Evolutionary conservation across 805 yeast species (phyloP).

Genomic region (Wickerhamiella spandovensis): DNA sequence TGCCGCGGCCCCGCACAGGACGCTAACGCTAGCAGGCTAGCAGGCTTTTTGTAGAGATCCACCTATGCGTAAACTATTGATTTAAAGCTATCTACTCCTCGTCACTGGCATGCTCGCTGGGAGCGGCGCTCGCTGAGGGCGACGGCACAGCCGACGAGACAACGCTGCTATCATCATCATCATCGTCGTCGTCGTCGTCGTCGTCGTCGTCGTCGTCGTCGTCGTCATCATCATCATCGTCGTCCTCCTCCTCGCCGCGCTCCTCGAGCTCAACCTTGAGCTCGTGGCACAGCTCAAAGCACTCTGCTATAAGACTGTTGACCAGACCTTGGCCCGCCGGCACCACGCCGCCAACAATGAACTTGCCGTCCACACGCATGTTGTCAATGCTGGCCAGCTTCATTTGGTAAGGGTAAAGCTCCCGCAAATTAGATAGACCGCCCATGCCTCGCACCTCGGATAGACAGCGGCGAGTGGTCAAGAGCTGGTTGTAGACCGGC

Average conservation of each 20-base stretch:
- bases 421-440: constrained; percentile 76
- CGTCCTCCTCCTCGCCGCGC: constrained; percentile 12
- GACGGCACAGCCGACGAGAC: background rate
- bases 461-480: constrained; percentile 82
- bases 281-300: constrained; percentile 88
- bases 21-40: background rate
- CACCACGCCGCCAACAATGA: constrained; percentile 70
- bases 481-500: constrained; percentile 84
- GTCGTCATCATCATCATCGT: constrained; percentile 5
- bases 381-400: constrained; percentile 84
- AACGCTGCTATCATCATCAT: constrained; percentile 7
- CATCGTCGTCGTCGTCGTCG: constrained; percentile 5
- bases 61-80: too few species aligned
- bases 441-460: constrained; percentile 86
- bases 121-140: background rate
- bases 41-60: too few species aligned
- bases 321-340: constrained; percentile 99
- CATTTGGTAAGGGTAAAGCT: constrained; percentile 90
- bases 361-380: constrained; percentile 79
- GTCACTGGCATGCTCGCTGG: background rate
- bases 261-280: constrained; percentile 37
- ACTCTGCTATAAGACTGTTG: constrained; percentile 79
- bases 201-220: constrained; percentile 12
- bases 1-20: constrained; percentile 20
- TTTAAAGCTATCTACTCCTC: background rate